Evolutionary conservation across 2,329 filamentous ascomycete genomes (phyloP).

Genomic region (Colletotrichum shisoi): DNA sequence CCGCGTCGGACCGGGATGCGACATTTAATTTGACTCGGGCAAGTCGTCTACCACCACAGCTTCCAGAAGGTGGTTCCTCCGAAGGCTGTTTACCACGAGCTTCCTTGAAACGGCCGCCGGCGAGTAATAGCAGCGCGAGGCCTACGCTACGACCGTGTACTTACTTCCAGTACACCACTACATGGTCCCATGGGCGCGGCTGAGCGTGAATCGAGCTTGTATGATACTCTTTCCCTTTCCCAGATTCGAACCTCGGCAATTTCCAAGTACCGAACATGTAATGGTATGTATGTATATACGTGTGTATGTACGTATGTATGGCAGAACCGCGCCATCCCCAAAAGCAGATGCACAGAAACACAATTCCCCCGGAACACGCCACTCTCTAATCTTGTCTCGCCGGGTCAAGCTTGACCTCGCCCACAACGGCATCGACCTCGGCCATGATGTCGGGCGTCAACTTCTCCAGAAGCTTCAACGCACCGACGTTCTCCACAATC

Average conservation of each 20-base stretch:
- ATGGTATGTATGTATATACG: too few relatives aligned
- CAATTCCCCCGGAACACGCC: conserved; percentile 13
- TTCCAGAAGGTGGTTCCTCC: conserved; percentile 34
- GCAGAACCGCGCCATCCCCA: conserved; percentile 21
- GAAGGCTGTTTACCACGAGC: conserved; percentile 5
- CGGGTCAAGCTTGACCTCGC: conserved; percentile 39
- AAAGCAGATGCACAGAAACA: conserved; percentile 6
- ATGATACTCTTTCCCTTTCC: background rate
- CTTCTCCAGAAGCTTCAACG: conserved; percentile 56
- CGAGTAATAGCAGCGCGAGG: conserved; percentile 12
- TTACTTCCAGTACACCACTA: too few relatives aligned
- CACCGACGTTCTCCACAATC: conserved; percentile 60
- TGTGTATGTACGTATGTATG: conserved; percentile 1
- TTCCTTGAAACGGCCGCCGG: conserved; percentile 17
- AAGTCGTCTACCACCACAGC: conserved; percentile 4
- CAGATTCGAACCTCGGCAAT: too few relatives aligned
- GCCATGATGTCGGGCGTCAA: conserved; percentile 60
- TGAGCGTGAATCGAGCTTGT: conserved; percentile 17
- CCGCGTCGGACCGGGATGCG: background rate
- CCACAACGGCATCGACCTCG: conserved; percentile 58
- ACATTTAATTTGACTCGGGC: conserved; percentile 20
- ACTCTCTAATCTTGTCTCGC: conserved; percentile 39
- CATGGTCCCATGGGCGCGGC: background rate
- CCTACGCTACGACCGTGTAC: background rate
- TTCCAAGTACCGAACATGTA: too few relatives aligned